phyloP scores from a whole-genome alignment of 2,329 filamentous ascomycete species.

The Tolypocladium sp. region DNA sequence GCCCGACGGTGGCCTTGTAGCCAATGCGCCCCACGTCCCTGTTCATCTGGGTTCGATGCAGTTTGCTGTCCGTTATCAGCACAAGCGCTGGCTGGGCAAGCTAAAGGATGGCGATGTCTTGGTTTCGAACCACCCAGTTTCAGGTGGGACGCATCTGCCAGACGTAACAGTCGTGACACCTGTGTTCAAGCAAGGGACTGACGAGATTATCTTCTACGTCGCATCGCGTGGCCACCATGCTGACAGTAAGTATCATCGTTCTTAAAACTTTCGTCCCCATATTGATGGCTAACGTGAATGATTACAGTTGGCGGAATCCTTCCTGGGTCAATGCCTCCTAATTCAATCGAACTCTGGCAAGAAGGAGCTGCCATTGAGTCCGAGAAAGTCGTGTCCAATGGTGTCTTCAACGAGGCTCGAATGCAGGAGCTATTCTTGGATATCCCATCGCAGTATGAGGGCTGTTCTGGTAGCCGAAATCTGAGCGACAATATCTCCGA shows the following conservation, averaged over 20 bases:
- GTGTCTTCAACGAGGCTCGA: conserved; percentile 68
- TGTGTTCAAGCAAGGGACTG: conserved; percentile 29
- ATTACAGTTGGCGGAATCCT: conserved; percentile 77
- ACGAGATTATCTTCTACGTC: conserved; percentile 36
- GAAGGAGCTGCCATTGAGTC: conserved; percentile 57
- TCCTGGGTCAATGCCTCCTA: conserved; percentile 74
- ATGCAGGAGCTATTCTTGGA: conserved; percentile 63
- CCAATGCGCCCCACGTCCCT: conserved; percentile 67
- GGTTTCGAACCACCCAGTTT: conserved; percentile 22
- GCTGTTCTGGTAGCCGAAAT: conserved; percentile 70
- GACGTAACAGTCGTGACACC: conserved; percentile 28
- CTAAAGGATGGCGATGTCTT: conserved; percentile 25
- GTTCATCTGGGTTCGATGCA: conserved; percentile 73
- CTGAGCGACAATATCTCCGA: conserved; percentile 79
- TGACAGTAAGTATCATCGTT: too few relatives aligned
- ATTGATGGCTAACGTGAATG: too few relatives aligned
- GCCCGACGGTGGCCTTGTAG: conserved; percentile 61
- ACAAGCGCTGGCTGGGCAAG: conserved; percentile 51
- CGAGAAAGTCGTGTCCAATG: conserved; percentile 65
- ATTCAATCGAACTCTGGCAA: conserved; percentile 55
- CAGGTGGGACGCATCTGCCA: conserved; percentile 27
- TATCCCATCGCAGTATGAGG: conserved; percentile 65
- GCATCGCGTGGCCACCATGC: conserved; percentile 48
- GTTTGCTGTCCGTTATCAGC: conserved; percentile 63
- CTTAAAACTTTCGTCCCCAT: too few relatives aligned